phyloP scores from a whole-genome alignment of 768 basidiomycete genomes.

The Russula earlei region DNA sequence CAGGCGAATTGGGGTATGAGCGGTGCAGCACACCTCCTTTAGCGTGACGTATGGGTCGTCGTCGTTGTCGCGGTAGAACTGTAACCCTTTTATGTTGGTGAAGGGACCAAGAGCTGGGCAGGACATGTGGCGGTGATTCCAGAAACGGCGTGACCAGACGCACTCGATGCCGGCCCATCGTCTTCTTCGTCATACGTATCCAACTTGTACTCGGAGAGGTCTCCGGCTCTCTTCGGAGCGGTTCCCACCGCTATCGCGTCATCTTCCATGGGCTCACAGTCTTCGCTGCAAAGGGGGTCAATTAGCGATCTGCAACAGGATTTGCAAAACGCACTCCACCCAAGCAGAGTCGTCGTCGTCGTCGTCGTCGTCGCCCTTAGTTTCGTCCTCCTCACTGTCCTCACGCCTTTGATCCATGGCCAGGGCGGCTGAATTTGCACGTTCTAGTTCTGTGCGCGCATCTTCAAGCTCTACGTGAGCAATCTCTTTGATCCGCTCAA shows the following conservation, averaged over 20 bases:
- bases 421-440: conserved; percentile 66
- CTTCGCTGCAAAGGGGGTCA: conserved; percentile 32
- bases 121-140: conserved; percentile 12
- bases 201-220: conserved; percentile 79
- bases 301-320: conserved; percentile 26
- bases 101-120: conserved; percentile 64
- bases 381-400: conserved; percentile 56
- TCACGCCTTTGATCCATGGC: conserved; percentile 61
- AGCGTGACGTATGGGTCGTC: conserved; percentile 97
- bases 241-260: conserved; percentile 31
- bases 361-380: conserved; percentile 34
- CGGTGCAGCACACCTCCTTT: conserved; percentile 58
- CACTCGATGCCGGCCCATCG: conserved; percentile 31
- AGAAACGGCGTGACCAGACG: conserved; percentile 7
- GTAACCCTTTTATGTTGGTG: conserved; percentile 90
- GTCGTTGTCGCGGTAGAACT: conserved; percentile 82
- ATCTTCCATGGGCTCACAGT: conserved; percentile 53
- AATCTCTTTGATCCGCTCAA: conserved; percentile 81
- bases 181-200: conserved; percentile 85
- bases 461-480: conserved; percentile 86
- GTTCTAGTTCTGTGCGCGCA: conserved; percentile 75
- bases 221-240: conserved; percentile 29
- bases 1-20: conserved; percentile 11
- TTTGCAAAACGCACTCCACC: conserved; percentile 70
- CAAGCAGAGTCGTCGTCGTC: conserved; percentile 41